Evolutionary conservation across 768 basidiomycete genomes (phyloP).

Genomic region (Kwoniella dejecticola): DNA sequence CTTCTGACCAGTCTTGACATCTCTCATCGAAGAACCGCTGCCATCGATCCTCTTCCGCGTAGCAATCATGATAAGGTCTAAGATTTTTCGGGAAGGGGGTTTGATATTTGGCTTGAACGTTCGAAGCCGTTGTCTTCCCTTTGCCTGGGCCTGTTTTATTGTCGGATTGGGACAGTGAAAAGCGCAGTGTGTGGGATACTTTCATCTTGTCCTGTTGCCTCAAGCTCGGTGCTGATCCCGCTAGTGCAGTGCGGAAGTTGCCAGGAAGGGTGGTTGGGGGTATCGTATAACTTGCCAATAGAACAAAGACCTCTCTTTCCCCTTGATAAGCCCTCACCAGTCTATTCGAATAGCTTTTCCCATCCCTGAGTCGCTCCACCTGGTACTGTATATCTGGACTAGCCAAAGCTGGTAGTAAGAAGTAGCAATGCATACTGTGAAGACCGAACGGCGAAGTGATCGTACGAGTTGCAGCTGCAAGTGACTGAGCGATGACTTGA

Average conservation of each 20-base stretch:
- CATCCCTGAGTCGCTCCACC: slow-evolving; percentile 52
- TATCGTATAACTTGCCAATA: slow-evolving; percentile 49
- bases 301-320: slow-evolving; percentile 47
- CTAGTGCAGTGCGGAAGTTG: background rate
- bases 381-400: slow-evolving; percentile 42
- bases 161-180: slow-evolving; percentile 12
- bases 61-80: slow-evolving; percentile 44
- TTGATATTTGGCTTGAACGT: slow-evolving; percentile 25
- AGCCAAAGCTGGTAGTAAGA: slow-evolving; percentile 45
- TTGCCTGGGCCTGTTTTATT: background rate
- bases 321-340: slow-evolving; percentile 51
- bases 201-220: background rate
- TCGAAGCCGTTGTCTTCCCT: background rate
- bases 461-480: slow-evolving; percentile 45
- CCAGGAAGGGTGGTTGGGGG: slow-evolving; percentile 18
- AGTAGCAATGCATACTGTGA: slow-evolving; percentile 53
- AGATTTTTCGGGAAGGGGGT: slow-evolving; percentile 37
- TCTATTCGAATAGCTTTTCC: slow-evolving; percentile 44
- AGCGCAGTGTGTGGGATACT: slow-evolving; percentile 35
- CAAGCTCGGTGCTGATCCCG: background rate
- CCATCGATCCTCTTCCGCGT: slow-evolving; percentile 49
- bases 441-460: slow-evolving; percentile 34
- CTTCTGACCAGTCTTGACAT: slow-evolving; percentile 19
- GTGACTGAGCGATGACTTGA: slow-evolving; percentile 54
- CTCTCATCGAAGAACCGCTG: slow-evolving; percentile 29